These are phyloP conservation scores for Zea mays DNA, from an alignment of 176 grass and related monocot species.

Conservation along the genomic window Zm-B73-REFERENCE-NAM-5.0 NC_050101.1:110155001-110155500, in stretches of 20 bases:
- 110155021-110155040: conserved; percentile 17
- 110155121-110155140: conserved; percentile 88
- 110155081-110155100: neutral
- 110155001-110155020: neutral
- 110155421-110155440: conserved; percentile 23
- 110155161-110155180: conserved; percentile 87
- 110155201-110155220: conserved; percentile 34
- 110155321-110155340: conserved; percentile 93
- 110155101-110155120: conserved; percentile 55
- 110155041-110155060: conserved; percentile 9
- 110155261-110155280: neutral
- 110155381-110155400: conserved; percentile 93
- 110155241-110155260: conserved; percentile 25
- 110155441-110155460: conserved; percentile 12
- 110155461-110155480: neutral
- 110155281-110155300: neutral
- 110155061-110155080: neutral
- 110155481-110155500: conserved; percentile 23
- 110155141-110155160: conserved; percentile 83
- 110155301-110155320: conserved; percentile 61
- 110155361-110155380: conserved; percentile 99
- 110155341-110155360: conserved; percentile 98
- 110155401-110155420: conserved; percentile 99
- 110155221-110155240: neutral
- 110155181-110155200: conserved; percentile 98